Base-by-base conservation (phyloP, 192 early-diverging fungal genomes). In the Podila minutissima region DNA sequence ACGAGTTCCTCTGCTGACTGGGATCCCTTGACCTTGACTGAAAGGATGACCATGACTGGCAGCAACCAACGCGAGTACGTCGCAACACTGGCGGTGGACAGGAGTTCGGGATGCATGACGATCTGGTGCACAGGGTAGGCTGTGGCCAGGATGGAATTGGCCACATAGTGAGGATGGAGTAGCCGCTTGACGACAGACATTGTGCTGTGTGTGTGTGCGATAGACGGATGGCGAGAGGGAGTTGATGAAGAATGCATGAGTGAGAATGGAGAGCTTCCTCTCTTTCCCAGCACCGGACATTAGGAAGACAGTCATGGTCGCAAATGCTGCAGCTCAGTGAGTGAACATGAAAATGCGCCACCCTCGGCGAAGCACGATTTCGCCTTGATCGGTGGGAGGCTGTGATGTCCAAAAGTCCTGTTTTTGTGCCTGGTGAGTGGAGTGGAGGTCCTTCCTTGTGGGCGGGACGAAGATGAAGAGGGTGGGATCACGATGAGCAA, bases 1-100 rank as follows among this genome's bases (percentile, higher is more conserved):
- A 81, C 59, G 26, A 87, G 81, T 58, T 87, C 86, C 65, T 87
- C 86, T 15, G 84, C 84, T 24, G 86, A 84, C 55, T 83, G 83
- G 17, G 86, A 70, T 53, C 76, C 66, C 2, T 49, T 62, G 22
- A 79, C 55, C 60, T 79, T 79, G 60, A 79, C 72, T n/a, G 28
- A 49, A 24, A 72, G 41, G 13, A 79, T 12, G 10, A 38, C 61
- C 17, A 35, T 20, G 2, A 66, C 76, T 10, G 76, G 76, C 20
- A 79, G 48, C 59, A 71, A 33, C 51, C 71, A 79, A 24, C 76
- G 69, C 28, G 66, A 69, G 29, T 79, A 64, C 17, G 69, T 35
- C 5, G 70, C 76, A 10, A 79, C 35, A 19, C 41, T 72, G 9
- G 59, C 29, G 11, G 51, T 49, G 3, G 57, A 62, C 13, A 79